phyloP scores from a whole-genome alignment of 129 eudicot species.

The Cynara cardunculus region DNA sequence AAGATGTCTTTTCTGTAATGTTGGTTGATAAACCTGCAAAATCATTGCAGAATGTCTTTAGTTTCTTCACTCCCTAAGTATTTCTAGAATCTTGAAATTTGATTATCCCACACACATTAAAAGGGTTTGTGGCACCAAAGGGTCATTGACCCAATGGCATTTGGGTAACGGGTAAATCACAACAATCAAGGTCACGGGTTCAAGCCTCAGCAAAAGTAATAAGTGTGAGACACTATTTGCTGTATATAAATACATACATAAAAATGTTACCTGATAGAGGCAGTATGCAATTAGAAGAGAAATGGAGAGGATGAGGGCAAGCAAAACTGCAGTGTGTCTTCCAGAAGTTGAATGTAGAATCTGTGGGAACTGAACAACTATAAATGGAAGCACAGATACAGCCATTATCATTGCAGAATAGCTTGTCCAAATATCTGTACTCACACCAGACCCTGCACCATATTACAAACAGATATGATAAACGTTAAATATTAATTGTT shows the following conservation, averaged over 20 bases:
- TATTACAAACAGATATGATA: neutral
- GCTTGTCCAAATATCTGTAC: constrained; percentile 61
- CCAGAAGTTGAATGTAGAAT: constrained; percentile 43
- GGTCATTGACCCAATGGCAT: too few relatives aligned
- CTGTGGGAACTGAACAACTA: constrained; percentile 49
- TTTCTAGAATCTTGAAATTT: neutral
- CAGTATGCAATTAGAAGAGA: constrained; percentile 51
- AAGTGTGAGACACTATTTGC: too few relatives aligned
- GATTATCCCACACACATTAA: neutral
- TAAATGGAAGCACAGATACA: constrained; percentile 53
- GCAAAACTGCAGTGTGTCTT: constrained; percentile 39
- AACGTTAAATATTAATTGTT: too few relatives aligned
- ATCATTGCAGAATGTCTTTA: neutral
- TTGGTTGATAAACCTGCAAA: constrained; percentile 47
- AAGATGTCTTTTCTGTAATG: constrained; percentile 55
- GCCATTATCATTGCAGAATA: constrained; percentile 71
- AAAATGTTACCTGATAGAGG: constrained; percentile 47
- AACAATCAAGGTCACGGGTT: neutral
- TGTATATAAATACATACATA: neutral
- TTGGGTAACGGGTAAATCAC: too few relatives aligned
- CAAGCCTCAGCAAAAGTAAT: neutral
- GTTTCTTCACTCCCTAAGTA: neutral
- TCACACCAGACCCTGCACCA: constrained; percentile 45
- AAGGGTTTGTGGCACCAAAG: neutral
- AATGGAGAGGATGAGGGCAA: constrained; percentile 56